These are phyloP conservation scores for Pyracantha coccinea DNA, from an alignment of 331 rosid species.

Conservation along the genomic window DNA sequence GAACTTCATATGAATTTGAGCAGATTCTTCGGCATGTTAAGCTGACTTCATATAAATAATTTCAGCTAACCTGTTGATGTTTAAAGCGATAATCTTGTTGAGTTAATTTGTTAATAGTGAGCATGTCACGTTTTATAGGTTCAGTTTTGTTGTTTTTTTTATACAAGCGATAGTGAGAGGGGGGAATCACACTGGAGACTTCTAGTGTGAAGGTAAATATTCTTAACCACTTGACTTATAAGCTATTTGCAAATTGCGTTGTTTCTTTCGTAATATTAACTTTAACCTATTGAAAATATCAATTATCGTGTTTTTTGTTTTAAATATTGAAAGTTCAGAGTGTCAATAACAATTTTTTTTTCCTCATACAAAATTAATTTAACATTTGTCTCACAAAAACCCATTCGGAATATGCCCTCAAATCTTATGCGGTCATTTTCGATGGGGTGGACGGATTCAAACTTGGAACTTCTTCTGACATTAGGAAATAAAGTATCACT, in stretches of 20 bases:
- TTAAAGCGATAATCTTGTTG: not conserved
- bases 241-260: not conserved
- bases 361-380: too few species aligned
- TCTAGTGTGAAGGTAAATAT: too few species aligned
- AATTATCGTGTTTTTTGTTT: too few species aligned
- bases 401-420: not conserved
- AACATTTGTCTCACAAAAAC: not conserved
- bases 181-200: not conserved
- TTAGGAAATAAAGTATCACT: too few species aligned
- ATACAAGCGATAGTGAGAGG: not conserved
- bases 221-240: not conserved
- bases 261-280: not conserved
- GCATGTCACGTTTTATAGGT: too few species aligned
- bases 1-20: not conserved
- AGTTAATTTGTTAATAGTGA: not conserved
- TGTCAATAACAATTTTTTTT: too few species aligned
- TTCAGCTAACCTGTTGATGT: not conserved
- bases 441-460: not conserved
- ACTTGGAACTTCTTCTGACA: not conserved
- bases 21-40: not conserved
- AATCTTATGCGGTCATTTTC: not conserved
- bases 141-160: too few species aligned
- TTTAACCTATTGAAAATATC: not conserved
- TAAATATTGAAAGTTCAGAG: too few species aligned
- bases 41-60: not conserved